A percentile compares a stretch with the other conserved stretches of the same genome.
These are phyloP conservation scores for Colletotrichum tropicale DNA, from an alignment of 2,329 filamentous ascomycete species.

Conservation along the genomic window DNA sequence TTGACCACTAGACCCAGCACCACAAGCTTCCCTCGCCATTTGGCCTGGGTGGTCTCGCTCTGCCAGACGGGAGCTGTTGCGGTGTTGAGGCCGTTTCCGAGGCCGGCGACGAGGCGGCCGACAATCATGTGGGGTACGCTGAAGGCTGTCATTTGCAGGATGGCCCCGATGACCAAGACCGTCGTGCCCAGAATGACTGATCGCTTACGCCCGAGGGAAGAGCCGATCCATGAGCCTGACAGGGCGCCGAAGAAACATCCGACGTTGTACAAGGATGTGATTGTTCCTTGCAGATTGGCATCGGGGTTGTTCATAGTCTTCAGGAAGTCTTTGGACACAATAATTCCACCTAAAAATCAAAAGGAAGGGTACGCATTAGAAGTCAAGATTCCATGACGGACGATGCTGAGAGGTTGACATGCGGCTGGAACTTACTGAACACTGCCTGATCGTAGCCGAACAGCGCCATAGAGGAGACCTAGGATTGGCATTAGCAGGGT, in stretches of 20 bases:
- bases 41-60: neutral
- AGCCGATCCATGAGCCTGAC: neutral
- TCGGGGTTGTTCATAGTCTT: neutral
- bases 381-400: fast-evolving
- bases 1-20: neutral
- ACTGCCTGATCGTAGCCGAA: neutral
- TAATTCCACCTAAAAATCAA: neutral
- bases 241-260: neutral
- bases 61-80: neutral
- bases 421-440: neutral
- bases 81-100: neutral
- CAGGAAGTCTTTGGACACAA: neutral
- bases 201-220: neutral
- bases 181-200: neutral
- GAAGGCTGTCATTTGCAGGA: neutral
- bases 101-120: neutral
- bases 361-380: neutral
- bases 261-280: neutral
- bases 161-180: neutral
- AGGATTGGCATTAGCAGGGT: fast-evolving
- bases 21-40: neutral
- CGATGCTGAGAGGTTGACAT: fast-evolving
- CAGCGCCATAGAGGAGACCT: neutral
- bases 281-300: neutral
- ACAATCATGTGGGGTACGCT: neutral